Percentiles rank a stretch among this genome's conserved stretches.
Evolutionary conservation across 2,329 filamentous ascomycete species (phyloP).

Genomic region (Cryphonectria japonica): DNA sequence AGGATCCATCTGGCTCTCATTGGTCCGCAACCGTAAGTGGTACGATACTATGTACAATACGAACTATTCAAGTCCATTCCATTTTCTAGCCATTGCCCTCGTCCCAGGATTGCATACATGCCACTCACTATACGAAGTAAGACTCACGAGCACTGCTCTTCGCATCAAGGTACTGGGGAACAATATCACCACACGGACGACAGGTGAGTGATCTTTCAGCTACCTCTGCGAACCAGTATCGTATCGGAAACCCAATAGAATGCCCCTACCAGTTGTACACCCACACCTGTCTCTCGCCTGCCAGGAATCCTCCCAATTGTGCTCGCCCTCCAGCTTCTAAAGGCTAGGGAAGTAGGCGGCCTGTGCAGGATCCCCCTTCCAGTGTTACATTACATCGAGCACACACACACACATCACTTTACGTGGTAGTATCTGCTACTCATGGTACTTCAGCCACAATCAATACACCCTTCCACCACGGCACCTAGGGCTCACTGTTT

Average conservation of each 20-base stretch:
- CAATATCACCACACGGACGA: neutral
- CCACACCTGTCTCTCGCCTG: neutral
- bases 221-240: neutral
- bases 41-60: neutral
- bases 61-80: neutral
- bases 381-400: slow-evolving; percentile 16
- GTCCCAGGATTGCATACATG: neutral
- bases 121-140: neutral
- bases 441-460: neutral
- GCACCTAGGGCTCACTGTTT: neutral
- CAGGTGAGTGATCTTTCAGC: neutral
- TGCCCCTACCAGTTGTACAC: neutral
- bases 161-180: neutral
- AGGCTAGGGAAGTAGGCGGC: neutral
- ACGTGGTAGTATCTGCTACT: neutral
- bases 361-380: neutral
- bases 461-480: neutral
- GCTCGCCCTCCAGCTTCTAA: neutral
- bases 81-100: neutral
- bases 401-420: neutral
- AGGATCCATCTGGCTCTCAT: neutral
- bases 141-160: neutral
- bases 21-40: neutral
- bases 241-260: no score
- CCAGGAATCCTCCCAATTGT: neutral